phyloP scores from a whole-genome alignment of 169 alveolate species.

The Plasmodium malariae region DNA sequence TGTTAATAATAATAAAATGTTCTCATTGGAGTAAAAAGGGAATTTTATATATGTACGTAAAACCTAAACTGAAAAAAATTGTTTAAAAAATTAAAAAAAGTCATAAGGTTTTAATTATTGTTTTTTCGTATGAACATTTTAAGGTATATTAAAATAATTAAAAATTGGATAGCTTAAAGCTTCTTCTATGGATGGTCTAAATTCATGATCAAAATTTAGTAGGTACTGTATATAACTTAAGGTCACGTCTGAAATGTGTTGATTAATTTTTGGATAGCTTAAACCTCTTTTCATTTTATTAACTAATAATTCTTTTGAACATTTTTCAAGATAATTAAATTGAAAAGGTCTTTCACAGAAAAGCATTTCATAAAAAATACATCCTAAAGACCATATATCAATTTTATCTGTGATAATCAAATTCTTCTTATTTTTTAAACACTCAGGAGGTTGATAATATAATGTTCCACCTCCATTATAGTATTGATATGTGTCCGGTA shows the following conservation, averaged over 20 bases:
- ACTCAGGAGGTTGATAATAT: constrained; percentile 94
- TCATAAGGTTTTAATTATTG: not conserved
- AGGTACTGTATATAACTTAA: constrained; percentile 78
- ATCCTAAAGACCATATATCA: constrained; percentile 94
- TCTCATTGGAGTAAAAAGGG: too few relatives aligned
- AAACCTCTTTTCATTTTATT: constrained; percentile 76
- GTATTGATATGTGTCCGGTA: constrained; percentile 81
- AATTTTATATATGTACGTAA: not conserved
- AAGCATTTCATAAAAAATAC: constrained; percentile 92
- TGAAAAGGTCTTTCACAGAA: constrained; percentile 83
- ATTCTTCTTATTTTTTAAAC: constrained; percentile 84
- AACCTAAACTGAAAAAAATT: constrained; percentile 3
- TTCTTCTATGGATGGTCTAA: constrained; percentile 77
- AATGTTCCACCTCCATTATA: constrained; percentile 93
- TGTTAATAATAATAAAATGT: too few relatives aligned
- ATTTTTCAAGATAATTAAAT: constrained; percentile 77
- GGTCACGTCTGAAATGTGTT: constrained; percentile 75
- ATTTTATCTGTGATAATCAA: constrained; percentile 87
- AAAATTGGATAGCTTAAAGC: constrained; percentile 80
- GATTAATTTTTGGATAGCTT: constrained; percentile 68
- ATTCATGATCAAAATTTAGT: constrained; percentile 77
- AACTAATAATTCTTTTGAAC: constrained; percentile 79
- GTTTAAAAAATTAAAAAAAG: constrained; percentile 1
- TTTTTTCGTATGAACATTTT: not conserved
- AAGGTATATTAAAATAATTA: constrained; percentile 61